Evolutionary conservation across 1,139 yeast species (phyloP), one percentile per base, ranked within the genome.

Genomic region (Meyerozyma athensensis): DNA sequence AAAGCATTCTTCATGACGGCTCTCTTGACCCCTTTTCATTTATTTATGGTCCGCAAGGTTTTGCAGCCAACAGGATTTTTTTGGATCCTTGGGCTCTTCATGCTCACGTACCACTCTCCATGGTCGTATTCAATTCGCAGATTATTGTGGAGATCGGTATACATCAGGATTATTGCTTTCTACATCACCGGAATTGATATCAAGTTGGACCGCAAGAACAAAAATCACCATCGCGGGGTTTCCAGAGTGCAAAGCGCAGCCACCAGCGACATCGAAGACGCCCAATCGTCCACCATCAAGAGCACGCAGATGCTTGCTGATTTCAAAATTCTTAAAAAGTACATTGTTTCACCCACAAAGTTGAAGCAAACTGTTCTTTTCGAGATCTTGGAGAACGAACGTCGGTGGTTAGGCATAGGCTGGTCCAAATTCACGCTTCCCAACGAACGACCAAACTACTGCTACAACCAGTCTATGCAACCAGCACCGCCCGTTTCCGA

Each of bases 331-430:
- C 36, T 74, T 22, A 61, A 63, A 34, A 72, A 69, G 37, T 52
- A 61, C 4, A 58, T 65, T 12, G 58, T 65, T 4, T 66, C 75
- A 0, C 64, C 74, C 2, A 63, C 70, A 4, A 70, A 63, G 36
- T 57, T 71, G 32, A 67, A 65, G 32, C 77, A 75, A 45, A 59
- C 68, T 1, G 68, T 78, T 1, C 58, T 68, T 36, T 77, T 79
- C 46, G 74, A 69, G 39, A 56, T 78, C 1, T 52, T 74, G 33
- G 82, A 79, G 45, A 74, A 79, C 46, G 79, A 79, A 50, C 62
- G 86, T 48, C 60, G 83, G 38, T 78, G 84, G 83, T 36, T 77
- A 4, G 83, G 80, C 0, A 42, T 78, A 16, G 85, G 84, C 4
- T 79, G 84, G 84, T 59, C 73, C 30, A 65, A 68, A 36, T 59